Evolutionary conservation across 345 rosid species (phyloP).

Genomic region (Euphorbia lathyris): DNA sequence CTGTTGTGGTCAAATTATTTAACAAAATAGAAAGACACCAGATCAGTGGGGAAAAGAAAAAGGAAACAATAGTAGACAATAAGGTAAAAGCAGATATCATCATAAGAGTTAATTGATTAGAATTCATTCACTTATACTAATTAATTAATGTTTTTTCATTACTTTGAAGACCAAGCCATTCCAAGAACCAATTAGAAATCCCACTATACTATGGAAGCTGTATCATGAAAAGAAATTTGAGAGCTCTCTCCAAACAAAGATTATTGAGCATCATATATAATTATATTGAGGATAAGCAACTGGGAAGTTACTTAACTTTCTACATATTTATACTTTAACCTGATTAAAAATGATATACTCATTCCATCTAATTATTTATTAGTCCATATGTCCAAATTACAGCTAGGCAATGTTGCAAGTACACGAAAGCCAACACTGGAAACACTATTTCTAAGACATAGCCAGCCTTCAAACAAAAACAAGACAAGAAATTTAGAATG

Average conservation of each 20-base stretch:
- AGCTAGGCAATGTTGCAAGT: too few species aligned
- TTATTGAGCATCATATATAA: neutral
- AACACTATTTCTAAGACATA: too few species aligned
- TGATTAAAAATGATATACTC: too few species aligned
- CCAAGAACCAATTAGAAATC: neutral
- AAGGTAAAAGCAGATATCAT: neutral
- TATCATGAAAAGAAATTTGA: neutral
- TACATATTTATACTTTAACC: too few species aligned
- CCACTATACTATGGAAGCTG: too few species aligned
- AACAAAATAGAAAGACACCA: constrained; percentile 22
- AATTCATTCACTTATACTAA: neutral
- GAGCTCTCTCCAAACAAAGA: neutral
- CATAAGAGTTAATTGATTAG: neutral
- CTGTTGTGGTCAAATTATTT: too few species aligned
- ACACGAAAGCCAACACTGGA: too few species aligned
- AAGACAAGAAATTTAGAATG: too few species aligned
- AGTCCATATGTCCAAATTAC: too few species aligned
- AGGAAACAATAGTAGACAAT: neutral
- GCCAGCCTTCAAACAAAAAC: too few species aligned
- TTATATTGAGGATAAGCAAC: neutral
- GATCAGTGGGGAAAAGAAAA: neutral
- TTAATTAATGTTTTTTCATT: neutral
- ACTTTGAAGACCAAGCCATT: neutral
- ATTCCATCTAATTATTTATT: too few species aligned
- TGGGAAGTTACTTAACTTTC: constrained; percentile 3